Base-by-base conservation (phyloP, 176 grass and related monocot species). In the Chloris gayana region DNA sequence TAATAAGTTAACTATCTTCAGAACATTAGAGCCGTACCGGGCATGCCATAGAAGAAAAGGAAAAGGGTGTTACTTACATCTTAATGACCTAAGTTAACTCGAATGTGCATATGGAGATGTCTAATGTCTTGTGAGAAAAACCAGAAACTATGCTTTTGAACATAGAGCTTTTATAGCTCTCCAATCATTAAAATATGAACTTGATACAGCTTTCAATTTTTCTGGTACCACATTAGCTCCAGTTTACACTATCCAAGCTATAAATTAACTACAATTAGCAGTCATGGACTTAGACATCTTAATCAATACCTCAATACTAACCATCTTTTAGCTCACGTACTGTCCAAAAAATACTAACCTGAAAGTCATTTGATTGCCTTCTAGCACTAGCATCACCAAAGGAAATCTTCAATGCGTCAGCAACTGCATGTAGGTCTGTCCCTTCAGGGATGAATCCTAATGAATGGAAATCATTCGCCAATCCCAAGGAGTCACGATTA, bases 391-490 rank as follows among this genome's bases (percentile, higher is more conserved):
- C 84, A 64, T 67, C 92, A 85, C 77, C 88, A 81, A 98, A 98
- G 35, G 92, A 88, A 80, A 85, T 35, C 57, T 10, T 63, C 57
- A 98, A 85, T 1, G 95, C 88, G 65, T 85, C 84, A 38, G 86
- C 90, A 85, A 98, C 84, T 45, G 74, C 86, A n/a, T 85, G 92
- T 58, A 94, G 75, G 76, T 98, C 90, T 50, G 90, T 93, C 85
- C 92, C 95, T 84, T 95, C 95, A 26, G 95, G 95, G 46, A 95
- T 86, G 80, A 98, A 98, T 75, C 95, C 92, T 58, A 98, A 81
- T 34, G 95, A 98, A 94, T 95, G 95, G 77, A 89, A 98, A 61
- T 98, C 95, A 5, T 91, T 98, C 37, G 95, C 95, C 79, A 98
- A 88, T 30, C 86, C 92, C 74, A 90, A 87, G 0, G 95, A 85